phyloP scores from a whole-genome alignment of 2,329 filamentous ascomycete species.

The Pestalotiopsis sp. region DNA sequence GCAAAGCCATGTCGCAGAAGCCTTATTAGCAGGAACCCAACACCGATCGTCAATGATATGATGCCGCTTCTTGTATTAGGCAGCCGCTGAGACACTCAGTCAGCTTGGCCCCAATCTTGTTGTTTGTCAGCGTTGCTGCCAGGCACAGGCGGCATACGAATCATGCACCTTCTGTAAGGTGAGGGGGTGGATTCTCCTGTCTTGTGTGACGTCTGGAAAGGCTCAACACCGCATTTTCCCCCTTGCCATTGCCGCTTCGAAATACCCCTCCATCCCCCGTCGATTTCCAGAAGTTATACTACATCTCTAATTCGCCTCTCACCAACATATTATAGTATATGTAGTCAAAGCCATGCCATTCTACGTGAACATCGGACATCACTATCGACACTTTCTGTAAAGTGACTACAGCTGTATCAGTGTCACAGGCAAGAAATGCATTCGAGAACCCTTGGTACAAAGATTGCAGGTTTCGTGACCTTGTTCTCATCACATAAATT shows the following conservation, averaged over 20 bases:
- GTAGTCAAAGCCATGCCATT: background rate
- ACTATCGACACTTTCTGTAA: background rate
- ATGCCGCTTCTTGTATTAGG: no score
- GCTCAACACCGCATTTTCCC: background rate
- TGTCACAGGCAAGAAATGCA: no score
- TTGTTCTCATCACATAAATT: background rate
- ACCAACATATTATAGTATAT: background rate
- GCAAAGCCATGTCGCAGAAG: no score
- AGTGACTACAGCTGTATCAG: no score
- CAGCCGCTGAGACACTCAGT: no score
- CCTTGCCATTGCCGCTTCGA: background rate
- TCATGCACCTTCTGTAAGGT: background rate
- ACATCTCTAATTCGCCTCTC: background rate
- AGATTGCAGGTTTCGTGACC: background rate
- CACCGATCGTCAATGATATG: no score
- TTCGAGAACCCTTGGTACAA: no score
- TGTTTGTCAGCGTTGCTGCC: background rate
- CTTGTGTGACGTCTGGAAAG: background rate
- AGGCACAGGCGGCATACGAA: background rate
- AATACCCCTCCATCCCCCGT: background rate
- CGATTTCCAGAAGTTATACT: background rate
- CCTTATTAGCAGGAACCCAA: no score
- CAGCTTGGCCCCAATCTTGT: no score
- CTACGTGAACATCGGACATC: background rate
- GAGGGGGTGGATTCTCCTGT: background rate